A percentile compares a stretch with the other conserved stretches of the same genome.
Conservation (phyloP, 768 basidiomycete species). For the Rubroboletus satanas region DNA sequence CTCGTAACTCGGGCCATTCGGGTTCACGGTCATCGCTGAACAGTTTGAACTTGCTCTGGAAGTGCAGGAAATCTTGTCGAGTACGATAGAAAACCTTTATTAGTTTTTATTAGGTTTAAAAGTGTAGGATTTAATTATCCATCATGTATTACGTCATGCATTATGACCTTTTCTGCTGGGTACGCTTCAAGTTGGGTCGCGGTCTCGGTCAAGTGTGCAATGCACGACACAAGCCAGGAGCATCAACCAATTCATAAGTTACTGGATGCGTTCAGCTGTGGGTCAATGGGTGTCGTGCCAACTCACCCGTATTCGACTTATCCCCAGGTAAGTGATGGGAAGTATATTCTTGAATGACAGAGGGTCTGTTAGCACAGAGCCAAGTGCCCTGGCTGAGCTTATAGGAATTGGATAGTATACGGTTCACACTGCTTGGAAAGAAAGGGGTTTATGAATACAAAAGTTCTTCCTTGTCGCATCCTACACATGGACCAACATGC, state of each 20-base stretch:
- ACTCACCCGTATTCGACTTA: too few relatives aligned
- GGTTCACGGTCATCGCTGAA: neutral
- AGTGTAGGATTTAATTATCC: too few relatives aligned
- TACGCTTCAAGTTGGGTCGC: too few relatives aligned
- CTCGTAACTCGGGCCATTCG: neutral
- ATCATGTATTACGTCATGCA: too few relatives aligned
- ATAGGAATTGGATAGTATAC: neutral
- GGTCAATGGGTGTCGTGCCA: too few relatives aligned
- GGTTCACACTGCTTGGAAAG: neutral
- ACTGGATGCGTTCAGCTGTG: too few relatives aligned
- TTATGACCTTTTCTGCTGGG: too few relatives aligned
- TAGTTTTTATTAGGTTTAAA: too few relatives aligned
- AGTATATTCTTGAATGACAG: neutral
- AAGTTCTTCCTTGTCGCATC: constrained; percentile 1
- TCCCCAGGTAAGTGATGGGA: neutral
- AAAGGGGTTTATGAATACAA: constrained; percentile 10
- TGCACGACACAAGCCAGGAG: too few relatives aligned
- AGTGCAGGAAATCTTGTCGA: neutral
- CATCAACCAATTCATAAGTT: too few relatives aligned
- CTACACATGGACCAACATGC: neutral
- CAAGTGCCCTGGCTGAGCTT: neutral
- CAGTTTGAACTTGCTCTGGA: neutral
- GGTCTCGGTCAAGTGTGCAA: too few relatives aligned
- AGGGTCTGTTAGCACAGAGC: neutral
- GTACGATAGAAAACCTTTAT: too few relatives aligned